Evolutionary conservation across 2,329 filamentous ascomycete species (phyloP).

Genomic region (Aspergillus sp.): DNA sequence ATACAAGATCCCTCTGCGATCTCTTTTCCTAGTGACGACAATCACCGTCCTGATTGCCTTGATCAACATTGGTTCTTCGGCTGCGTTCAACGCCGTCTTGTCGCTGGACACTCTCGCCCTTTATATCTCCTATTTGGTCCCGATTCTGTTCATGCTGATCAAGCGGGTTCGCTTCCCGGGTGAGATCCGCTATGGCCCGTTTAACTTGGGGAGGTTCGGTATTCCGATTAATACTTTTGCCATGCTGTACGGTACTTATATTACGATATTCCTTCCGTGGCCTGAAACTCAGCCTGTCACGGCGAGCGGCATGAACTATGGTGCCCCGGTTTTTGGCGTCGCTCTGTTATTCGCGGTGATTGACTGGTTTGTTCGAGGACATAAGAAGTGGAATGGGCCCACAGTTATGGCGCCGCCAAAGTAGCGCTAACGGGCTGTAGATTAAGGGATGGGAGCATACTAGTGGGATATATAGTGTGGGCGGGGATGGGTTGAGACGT

Average conservation of each 20-base stretch:
- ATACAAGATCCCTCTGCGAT: constrained; percentile 44
- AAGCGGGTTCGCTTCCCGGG: constrained; percentile 7
- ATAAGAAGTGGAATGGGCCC: constrained; percentile 8
- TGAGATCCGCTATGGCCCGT: constrained; percentile 19
- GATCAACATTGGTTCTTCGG: constrained; percentile 31
- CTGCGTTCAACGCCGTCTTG: constrained; percentile 56
- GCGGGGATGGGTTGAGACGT: neutral
- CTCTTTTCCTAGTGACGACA: constrained; percentile 30
- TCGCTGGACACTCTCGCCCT: constrained; percentile 52
- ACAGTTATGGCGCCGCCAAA: neutral
- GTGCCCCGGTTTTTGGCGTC: constrained; percentile 17
- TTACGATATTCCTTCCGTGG: constrained; percentile 27
- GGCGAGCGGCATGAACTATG: constrained; percentile 29
- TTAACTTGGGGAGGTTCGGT: constrained; percentile 22
- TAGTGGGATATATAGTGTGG: neutral
- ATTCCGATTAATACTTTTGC: constrained; percentile 21
- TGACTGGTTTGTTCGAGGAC: constrained; percentile 19
- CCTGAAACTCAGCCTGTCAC: constrained; percentile 26
- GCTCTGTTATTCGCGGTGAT: constrained; percentile 20
- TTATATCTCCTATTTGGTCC: constrained; percentile 53
- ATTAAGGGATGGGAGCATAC: neutral
- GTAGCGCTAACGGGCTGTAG: neutral
- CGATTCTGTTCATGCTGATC: constrained; percentile 36
- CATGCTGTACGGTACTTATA: constrained; percentile 25
- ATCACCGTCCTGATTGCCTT: constrained; percentile 31